Base-by-base conservation (phyloP, 1,284 basidiomycete species). In the Leccinum griseonigrum region DNA sequence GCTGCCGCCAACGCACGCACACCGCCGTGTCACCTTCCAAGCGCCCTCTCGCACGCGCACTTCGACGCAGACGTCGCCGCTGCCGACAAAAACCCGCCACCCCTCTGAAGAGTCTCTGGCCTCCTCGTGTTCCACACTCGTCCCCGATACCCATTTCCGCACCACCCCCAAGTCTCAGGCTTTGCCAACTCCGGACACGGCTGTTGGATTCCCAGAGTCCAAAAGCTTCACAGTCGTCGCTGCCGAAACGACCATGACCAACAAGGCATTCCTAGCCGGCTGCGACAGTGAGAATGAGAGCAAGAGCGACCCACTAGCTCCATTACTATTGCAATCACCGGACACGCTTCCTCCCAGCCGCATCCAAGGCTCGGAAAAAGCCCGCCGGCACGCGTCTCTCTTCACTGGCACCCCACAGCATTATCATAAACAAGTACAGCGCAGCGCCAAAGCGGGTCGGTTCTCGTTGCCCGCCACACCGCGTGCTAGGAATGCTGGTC, bases 121-220 rank as follows among this genome's bases (percentile, higher is more conserved):
- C 16, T 68, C 67, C 4, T 55, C 43, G 6, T 61, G 40, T 18
- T 68, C 67, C 9, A 69, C 66, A 14, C 64, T 70, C 48, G 56
- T 70, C 8, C 3, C 22, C 5, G 48, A 54, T 9, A 22, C 43
- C 11, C 11, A 7, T 46, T 22, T 46, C 43, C 43, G 11, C 2
- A 22, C 43, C 6, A 22, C 11, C 18, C 43, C 43, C 2, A 18
- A 0, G 18, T 18, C n/a, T 46, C 43, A 46, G 10, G 43, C 18
- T 46, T 3, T 22, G 18, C 43, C 43, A 46, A 11, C 6, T 22
- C 18, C 18, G 18, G 11, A 11, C 11, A 46, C 11, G 11, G 43
- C 11, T 13, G 43, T 22, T 46, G 11, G 18, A 22, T 46, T 11
- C 18, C 18, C 10, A n/a, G 40, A 22, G 18, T 11, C 43, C 11